Conservation (phyloP, 2,329 filamentous ascomycete species). For the Plectosphaerella plurivora region DNA sequence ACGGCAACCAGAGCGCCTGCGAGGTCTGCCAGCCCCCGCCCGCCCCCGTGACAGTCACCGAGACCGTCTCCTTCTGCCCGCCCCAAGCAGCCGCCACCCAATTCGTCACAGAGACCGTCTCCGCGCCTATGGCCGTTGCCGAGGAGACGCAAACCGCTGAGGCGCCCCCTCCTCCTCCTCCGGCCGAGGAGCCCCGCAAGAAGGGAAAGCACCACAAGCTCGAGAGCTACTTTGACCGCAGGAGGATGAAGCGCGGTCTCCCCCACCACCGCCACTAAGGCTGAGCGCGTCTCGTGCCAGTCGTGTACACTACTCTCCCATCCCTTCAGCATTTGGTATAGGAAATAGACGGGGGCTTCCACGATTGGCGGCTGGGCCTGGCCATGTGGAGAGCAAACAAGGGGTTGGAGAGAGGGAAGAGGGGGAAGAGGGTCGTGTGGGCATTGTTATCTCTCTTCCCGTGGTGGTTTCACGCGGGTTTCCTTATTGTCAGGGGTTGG, state of each 20-base stretch:
- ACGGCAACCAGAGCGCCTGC: constrained; percentile 1
- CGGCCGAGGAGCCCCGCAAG: background rate
- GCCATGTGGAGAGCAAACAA: background rate
- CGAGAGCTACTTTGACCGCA: background rate
- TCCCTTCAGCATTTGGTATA: no score
- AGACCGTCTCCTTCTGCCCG: constrained; percentile 10
- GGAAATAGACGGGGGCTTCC: background rate
- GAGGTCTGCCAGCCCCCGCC: constrained; percentile 1
- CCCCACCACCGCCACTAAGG: background rate
- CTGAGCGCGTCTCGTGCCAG: no score
- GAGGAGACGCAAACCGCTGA: background rate
- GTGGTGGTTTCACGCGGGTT: background rate
- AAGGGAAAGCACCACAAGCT: background rate
- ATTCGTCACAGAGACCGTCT: constrained; percentile 3
- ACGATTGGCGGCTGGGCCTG: background rate
- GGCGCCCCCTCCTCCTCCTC: constrained; percentile 1
- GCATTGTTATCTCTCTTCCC: background rate
- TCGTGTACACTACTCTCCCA: no score
- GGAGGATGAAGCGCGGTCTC: background rate
- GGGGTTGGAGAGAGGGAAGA: background rate
- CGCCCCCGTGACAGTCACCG: constrained; percentile 9
- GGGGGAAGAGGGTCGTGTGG: background rate
- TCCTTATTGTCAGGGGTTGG: background rate
- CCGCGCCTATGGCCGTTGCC: background rate
- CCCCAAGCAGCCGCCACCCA: constrained; percentile 1